phyloP scores from a whole-genome alignment of 148 eudicot genomes.

The Persicaria maculosa region DNA sequence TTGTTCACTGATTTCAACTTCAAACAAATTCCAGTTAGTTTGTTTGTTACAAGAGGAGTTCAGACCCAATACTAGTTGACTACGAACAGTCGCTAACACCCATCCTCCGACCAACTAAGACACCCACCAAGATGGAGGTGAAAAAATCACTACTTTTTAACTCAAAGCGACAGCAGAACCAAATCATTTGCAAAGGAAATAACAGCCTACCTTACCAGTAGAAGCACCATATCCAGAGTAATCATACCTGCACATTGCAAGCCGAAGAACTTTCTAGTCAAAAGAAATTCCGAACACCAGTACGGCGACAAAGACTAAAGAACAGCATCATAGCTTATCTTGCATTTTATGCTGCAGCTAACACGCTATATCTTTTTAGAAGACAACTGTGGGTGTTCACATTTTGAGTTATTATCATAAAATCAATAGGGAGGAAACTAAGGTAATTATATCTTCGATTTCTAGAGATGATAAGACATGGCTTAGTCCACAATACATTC shows the following conservation, averaged over 20 bases:
- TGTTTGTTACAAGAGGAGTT: neutral
- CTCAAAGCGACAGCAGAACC: neutral
- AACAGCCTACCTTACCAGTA: conserved; percentile 67
- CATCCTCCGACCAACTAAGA: neutral
- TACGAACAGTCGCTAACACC: no score
- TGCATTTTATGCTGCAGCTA: neutral
- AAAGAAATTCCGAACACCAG: neutral
- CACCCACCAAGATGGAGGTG: neutral
- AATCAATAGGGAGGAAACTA: neutral
- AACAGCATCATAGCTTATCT: neutral
- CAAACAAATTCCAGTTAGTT: neutral
- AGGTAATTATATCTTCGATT: neutral
- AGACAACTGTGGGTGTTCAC: neutral
- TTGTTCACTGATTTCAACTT: neutral
- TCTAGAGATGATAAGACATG: neutral
- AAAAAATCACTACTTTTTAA: no score
- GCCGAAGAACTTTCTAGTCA: neutral
- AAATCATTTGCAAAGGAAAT: no score
- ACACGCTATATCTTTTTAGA: neutral
- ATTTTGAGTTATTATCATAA: neutral
- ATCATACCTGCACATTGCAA: conserved; percentile 66
- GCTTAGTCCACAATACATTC: no score
- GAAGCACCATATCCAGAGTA: conserved; percentile 99
- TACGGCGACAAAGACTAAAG: neutral
- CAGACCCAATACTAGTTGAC: no score